Evolutionary conservation across 2,329 filamentous ascomycete genomes (phyloP), one percentile per base, ranked within the genome.

Genomic region (Ambrosiella cleistominuta): DNA sequence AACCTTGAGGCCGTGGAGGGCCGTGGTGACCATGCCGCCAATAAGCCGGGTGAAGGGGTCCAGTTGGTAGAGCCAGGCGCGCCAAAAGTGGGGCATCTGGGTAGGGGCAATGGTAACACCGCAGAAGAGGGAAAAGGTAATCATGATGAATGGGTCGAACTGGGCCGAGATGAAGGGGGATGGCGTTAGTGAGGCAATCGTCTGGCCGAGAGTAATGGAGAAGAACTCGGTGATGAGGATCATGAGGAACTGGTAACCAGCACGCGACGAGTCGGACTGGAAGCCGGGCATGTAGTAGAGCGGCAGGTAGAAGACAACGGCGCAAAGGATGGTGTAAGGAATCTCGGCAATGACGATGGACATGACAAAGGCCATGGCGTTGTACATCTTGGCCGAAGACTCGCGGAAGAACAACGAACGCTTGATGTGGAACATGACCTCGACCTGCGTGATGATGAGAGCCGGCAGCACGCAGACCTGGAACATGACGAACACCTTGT

Each of bases 401-500:
- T 95, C 89, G 60, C 89, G 85, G 75, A 90, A 93, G 72, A 87
- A 90, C 62, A 94, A 83, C 66, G 86, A 76, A 49, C 88, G 80
- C 62, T 85, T 83, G 65, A 90, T 74, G 66, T 89, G 83, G 68
- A 86, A 95, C 72, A 89, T 90, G 45, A 71, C 66, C 69, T 95
- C 85, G 57, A 94, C 85, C 66, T 94, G 88, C 0, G 83, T 81
- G 59, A 95, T 80, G 68, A 95, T 88, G 37, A 94, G 75, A 1
- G 86, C 86, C 0, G 88, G 88, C 35, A 95, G 75, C 19, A 95
- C 86, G 0, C 87, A 88, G 56, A 89, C 81, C 68, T 94, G 88
- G 78, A 95, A 95, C 68, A 93, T 86, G 69, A 91, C 81, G 69
- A 95, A 95, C 62, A 95, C 79, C 61, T 84, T 83, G 73, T 93